Base-by-base conservation (phyloP, 306 rosid species). In the Delonix regia region DNA sequence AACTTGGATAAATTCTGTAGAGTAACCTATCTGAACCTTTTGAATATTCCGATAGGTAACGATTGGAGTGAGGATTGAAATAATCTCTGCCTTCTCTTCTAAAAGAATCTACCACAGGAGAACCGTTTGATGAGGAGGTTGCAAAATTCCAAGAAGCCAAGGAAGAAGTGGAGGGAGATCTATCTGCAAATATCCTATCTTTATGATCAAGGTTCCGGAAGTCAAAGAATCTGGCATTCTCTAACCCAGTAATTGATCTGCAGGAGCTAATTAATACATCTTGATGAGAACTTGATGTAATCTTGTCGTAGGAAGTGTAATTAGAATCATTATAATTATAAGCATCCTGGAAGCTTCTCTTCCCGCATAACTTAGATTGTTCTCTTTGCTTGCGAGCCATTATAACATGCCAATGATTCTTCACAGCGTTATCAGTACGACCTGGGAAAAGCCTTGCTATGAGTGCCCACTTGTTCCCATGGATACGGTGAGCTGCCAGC, bases 351-450 rank as follows among this genome's bases (percentile, higher is more conserved):
- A 73, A 69, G 34, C 61, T 91, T 83, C 76, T 80, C 62, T 79
- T 80, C 9, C 83, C 85, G 21, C 85, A 84, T 15, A 81, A 48
- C 81, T 86, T 89, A 30, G 89, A 83, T 36, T 87, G 85, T 25
- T 92, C 90, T 75, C 87, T 86, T 84, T 85, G 86, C 74, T 85
- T 85, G 73, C 97, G 73, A 14, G 93, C 93, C 88, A 84, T 87
- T 6, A 87, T 64, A 57, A 92, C 93, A 36, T 92, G 97, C 97
- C 97, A 92, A 22, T 88, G 93, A 63, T 92, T 92, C 86, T 92
- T 92, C 41, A 92, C 90, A 6, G 95, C 90, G 33, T 92, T 92
- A 34, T 92, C 97, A 0, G 97, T 92, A 34, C 97, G 77, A 14
- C 97, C 95, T 0, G 91, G 88, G 69, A 92, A 92, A 9, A 87